Evolutionary conservation across 2,329 filamentous ascomycete genomes (phyloP), one percentile per base, ranked within the genome.

Genomic region (Phialophora tarda): DNA sequence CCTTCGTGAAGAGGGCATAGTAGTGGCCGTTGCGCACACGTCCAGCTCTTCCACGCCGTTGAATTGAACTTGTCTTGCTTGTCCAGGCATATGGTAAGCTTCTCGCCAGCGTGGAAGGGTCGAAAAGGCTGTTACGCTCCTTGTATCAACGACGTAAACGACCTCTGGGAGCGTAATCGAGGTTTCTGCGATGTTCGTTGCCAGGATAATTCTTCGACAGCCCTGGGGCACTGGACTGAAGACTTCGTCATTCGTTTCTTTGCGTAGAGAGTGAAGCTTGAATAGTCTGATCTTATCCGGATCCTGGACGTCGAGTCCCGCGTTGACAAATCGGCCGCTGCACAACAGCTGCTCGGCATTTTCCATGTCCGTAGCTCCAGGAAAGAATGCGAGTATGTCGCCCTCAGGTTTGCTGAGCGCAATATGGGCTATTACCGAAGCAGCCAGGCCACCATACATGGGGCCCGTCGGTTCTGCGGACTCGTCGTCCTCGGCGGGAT

Each of bases 101-200:
- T 47, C 57, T 56, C 7, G 54, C 59, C 1, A 64, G 55, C 2
- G 63, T 68, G 11, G 58, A 47, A 41, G 59, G 65, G 62, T 72
- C 67, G 56, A 63, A 69, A 26, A 56, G 24, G 28, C 38, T 59
- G 26, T 56, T 68, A 38, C 67, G 66, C 6, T 59, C 93, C 78
- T 97, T 97, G 92, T 93, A 77, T 99, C 95, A 65, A 99, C 90
- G 51, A 99, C 95, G 74, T 93, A 97, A 0, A 94, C 97, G 28
- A 99, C 92, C 75, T 98, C 94, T 1, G 94, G 94, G 71, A 99
- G 98, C 0, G 95, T 99, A 75, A 99, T 96, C 81, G 94, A 95
- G 0, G 95, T 98, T 77, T 99, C 95, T 3, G 95, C 95, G 77
- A 99, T 98, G 75, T 98, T 98, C 17, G 95, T 99, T 1, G 95